Evolutionary conservation across 305 asterid species (phyloP).

Genomic region (Solanum hybrid): DNA sequence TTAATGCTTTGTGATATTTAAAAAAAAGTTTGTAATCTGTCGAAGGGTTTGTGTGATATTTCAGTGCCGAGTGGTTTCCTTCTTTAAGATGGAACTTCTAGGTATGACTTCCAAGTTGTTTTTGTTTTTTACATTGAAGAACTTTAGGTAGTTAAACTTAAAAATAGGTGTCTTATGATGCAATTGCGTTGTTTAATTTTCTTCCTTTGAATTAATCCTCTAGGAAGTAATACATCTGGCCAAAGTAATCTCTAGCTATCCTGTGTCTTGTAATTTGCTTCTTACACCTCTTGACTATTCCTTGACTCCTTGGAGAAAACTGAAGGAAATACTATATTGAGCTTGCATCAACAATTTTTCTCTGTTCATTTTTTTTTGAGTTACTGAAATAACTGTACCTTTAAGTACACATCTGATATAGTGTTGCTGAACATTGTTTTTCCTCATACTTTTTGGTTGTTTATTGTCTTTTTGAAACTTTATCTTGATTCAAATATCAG

Average conservation of each 20-base stretch:
- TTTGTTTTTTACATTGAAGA: background rate
- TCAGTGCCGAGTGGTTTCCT: background rate
- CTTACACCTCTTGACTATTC: background rate
- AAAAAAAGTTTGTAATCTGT: background rate
- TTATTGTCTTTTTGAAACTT: background rate
- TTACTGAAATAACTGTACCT: background rate
- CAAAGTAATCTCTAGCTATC: background rate
- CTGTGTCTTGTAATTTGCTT: background rate
- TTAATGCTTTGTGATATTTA: background rate
- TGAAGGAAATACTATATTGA: background rate
- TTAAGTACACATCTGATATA: background rate
- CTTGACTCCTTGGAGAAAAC: background rate
- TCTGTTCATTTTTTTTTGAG: background rate
- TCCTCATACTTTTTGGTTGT: background rate
- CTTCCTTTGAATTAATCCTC: background rate
- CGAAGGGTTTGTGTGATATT: background rate
- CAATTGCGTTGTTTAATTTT: background rate
- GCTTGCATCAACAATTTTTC: background rate
- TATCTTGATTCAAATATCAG: conserved; percentile 21
- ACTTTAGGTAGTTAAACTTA: background rate
- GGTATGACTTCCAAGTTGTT: background rate
- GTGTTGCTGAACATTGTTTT: background rate
- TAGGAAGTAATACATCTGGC: background rate
- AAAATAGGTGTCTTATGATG: background rate
- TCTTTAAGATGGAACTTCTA: background rate